Evolutionary conservation across 75 land plant genomes (phyloP), one percentile per base, ranked within the genome.

Genomic region (Sequoiadendron giganteum): DNA sequence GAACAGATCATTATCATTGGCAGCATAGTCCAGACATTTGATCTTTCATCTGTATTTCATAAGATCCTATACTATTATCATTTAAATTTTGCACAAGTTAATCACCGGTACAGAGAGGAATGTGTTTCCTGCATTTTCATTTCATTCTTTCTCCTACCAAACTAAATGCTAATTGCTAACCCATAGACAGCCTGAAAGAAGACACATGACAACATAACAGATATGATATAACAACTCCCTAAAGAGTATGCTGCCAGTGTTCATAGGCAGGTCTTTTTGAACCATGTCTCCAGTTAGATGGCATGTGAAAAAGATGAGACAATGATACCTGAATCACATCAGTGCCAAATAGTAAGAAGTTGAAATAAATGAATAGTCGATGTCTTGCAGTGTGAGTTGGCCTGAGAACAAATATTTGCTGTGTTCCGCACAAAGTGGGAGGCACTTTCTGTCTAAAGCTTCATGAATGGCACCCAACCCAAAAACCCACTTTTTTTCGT

Each of bases 401-500:
- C 95, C 96, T 86, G 92, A 86, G 61, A 88, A 93, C 45, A 95
- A 85, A 72, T 92, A 90, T 79, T 86, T 89, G 34, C 87, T 91
- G 84, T 95, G 96, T 86, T 88, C 86, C 56, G 90, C 30, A 89
- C 96, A 95, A 9, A 95, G 91, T 38, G 96, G 92, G 14, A 95
- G 49, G 81, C 95, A 95, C 83, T 90, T 95, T 68, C 49, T 55
- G 58, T 95, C 87, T 55, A 95, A 56, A 89, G 88, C 85, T 83
- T 94, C 92, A 87, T 94, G 94, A 85, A 91, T 90, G 0, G 89
- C 89, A 32, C 93, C 93, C 89, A 95, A 79, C 11, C 94, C 92
- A 3, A 19, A 42, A 38, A 92, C 93, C 95, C 95, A 95, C 78
- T 89, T 89, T 32, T 87, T 86, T 40, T 87, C 80, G 77, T 95